phyloP scores from a whole-genome alignment of 176 grass and related monocot genomes.

The Triticum monococcum region DNA sequence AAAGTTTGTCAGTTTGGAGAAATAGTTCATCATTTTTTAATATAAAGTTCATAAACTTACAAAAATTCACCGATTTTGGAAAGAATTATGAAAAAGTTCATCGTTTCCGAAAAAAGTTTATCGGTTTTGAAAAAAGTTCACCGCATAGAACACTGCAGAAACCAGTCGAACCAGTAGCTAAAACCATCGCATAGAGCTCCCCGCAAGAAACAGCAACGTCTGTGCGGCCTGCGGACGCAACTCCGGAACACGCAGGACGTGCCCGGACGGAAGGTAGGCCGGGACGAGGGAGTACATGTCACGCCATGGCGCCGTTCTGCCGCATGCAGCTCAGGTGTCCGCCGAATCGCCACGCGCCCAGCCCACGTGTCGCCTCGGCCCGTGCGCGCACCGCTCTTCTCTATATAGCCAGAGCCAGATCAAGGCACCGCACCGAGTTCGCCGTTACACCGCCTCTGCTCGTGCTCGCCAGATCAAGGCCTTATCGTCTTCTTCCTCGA shows the following conservation, averaged over 20 bases:
- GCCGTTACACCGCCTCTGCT: neutral
- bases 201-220: neutral
- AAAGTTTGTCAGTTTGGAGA: too few relatives aligned
- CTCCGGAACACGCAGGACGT: neutral
- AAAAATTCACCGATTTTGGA: too few relatives aligned
- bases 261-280: neutral
- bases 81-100: too few relatives aligned
- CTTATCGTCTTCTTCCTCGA: neutral
- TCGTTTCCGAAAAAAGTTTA: too few relatives aligned
- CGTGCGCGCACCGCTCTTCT: neutral
- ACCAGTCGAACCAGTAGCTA: too few relatives aligned
- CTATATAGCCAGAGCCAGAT: neutral
- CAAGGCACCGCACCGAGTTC: neutral
- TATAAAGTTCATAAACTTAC: too few relatives aligned
- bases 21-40: too few relatives aligned
- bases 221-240: neutral
- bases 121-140: too few relatives aligned
- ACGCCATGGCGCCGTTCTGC: neutral
- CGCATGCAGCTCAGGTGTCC: conserved; percentile 9
- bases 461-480: neutral
- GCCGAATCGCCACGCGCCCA: neutral
- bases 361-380: neutral
- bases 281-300: neutral
- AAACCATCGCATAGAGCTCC: neutral
- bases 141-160: too few relatives aligned